These are phyloP conservation scores for Stemphylium lycopersici DNA, from an alignment of 2,329 filamentous ascomycete species.

Conservation along the genomic window DNA sequence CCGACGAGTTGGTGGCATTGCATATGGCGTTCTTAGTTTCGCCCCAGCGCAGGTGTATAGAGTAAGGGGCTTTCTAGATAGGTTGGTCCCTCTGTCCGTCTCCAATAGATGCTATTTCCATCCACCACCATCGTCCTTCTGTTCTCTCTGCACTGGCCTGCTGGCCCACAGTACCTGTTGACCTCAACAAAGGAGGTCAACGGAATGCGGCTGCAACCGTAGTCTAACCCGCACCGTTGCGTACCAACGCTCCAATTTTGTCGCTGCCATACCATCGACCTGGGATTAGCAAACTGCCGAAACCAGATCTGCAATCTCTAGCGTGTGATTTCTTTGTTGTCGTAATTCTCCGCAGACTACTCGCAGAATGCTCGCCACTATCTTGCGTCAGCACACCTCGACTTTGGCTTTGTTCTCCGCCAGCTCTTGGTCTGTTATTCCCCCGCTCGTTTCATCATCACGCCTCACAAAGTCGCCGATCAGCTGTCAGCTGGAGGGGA, in stretches of 20 bases:
- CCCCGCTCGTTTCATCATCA: slow-evolving; percentile 16
- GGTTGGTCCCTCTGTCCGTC: slow-evolving; percentile 1
- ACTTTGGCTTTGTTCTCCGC: slow-evolving; percentile 20
- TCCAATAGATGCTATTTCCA: slow-evolving; percentile 11
- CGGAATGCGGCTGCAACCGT: slow-evolving; percentile 24
- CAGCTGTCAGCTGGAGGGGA: neutral
- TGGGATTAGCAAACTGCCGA: slow-evolving; percentile 15
- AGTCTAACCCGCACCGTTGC: slow-evolving; percentile 12
- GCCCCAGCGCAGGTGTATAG: slow-evolving; percentile 10
- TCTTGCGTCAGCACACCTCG: slow-evolving; percentile 8
- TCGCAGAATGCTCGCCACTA: slow-evolving; percentile 19
- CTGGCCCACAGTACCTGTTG: slow-evolving; percentile 6
- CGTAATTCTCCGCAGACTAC: slow-evolving; percentile 18
- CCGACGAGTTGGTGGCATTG: slow-evolving; percentile 26
- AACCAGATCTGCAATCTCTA: slow-evolving; percentile 27
- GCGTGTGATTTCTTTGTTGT: slow-evolving; percentile 38
- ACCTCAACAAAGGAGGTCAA: slow-evolving; percentile 22
- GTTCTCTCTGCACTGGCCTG: neutral
- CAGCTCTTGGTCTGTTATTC: slow-evolving; percentile 7
- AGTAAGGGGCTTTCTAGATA: slow-evolving; percentile 14
- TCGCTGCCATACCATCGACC: slow-evolving; percentile 6
- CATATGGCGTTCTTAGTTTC: slow-evolving; percentile 29
- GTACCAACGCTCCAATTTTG: slow-evolving; percentile 16
- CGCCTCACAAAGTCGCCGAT: neutral
- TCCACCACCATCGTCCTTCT: neutral